A percentile compares a stretch with the other conserved stretches of the same genome.
Evolutionary conservation across 2,329 filamentous ascomycete genomes (phyloP).

Genomic region (Fusarium sarcochroum): DNA sequence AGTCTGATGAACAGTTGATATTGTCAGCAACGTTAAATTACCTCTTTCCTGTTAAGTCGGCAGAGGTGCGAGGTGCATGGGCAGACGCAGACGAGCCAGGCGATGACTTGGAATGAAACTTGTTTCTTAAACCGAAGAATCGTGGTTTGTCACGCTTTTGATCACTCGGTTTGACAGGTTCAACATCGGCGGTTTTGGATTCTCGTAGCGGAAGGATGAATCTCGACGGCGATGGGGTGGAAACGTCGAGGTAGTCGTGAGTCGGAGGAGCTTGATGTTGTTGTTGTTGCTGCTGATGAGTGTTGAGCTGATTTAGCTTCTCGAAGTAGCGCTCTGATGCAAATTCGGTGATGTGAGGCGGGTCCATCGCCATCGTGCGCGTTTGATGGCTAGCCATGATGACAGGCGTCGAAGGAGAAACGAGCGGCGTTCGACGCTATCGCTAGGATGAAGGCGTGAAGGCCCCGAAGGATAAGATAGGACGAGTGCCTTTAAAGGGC

Average conservation of each 20-base stretch:
- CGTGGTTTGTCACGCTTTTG: conserved; percentile 60
- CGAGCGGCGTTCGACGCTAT: conserved; percentile 31
- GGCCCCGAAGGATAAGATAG: conserved; percentile 18
- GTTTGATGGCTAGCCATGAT: conserved; percentile 54
- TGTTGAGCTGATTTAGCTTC: conserved; percentile 70
- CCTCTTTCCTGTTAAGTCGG: conserved; percentile 54
- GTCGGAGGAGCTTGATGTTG: conserved; percentile 53
- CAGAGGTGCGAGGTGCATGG: conserved; percentile 40
- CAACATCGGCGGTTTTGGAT: conserved; percentile 53
- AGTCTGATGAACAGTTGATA: conserved; percentile 2
- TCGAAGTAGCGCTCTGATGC: conserved; percentile 75
- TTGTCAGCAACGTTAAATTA: conserved; percentile 29
- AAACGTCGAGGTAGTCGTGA: conserved; percentile 40
- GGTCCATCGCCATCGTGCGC: conserved; percentile 66
- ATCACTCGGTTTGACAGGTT: conserved; percentile 50
- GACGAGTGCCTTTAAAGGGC: conserved; percentile 46
- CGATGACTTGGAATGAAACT: conserved; percentile 54
- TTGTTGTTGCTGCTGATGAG: conserved; percentile 61
- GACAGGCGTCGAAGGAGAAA: conserved; percentile 37
- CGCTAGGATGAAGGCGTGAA: conserved; percentile 8
- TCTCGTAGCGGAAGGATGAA: conserved; percentile 67
- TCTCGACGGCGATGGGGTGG: conserved; percentile 53
- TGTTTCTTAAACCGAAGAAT: conserved; percentile 59
- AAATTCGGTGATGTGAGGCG: conserved; percentile 75
- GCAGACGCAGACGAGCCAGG: conserved; percentile 29